These are phyloP conservation scores for Coemansia sp. DNA, from an alignment of 192 early-diverging fungal genomes.

Conservation along the genomic window DNA sequence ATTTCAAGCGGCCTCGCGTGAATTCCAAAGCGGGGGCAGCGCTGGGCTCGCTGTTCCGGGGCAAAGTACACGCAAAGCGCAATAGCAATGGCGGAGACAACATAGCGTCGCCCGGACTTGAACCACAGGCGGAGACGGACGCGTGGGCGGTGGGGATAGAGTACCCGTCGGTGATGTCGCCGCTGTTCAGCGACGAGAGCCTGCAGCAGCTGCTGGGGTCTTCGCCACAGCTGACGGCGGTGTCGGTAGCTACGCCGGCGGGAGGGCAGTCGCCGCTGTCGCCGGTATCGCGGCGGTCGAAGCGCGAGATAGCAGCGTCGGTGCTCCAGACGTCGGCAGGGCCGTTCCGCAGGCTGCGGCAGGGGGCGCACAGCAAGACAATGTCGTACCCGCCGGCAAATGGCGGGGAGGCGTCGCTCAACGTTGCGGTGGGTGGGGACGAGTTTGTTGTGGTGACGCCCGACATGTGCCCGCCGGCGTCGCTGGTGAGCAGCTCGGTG, in stretches of 20 bases:
- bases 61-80: conserved; percentile 34
- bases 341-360: conserved; percentile 45
- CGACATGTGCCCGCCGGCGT: conserved; percentile 50
- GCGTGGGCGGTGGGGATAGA: conserved; percentile 41
- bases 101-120: conserved; percentile 30
- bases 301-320: conserved; percentile 43
- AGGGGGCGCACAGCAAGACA: conserved; percentile 27
- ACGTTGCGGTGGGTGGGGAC: conserved; percentile 14
- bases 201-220: conserved; percentile 48
- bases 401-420: conserved; percentile 10
- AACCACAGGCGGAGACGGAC: conserved; percentile 15
- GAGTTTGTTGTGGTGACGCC: conserved; percentile 53
- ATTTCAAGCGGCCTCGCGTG: conserved; percentile 37
- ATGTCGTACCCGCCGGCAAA: conserved; percentile 45
- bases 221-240: conserved; percentile 22
- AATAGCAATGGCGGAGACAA: conserved; percentile 38
- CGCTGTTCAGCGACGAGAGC: conserved; percentile 48
- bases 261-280: conserved; percentile 22
- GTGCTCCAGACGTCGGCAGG: conserved; percentile 43
- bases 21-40: conserved; percentile 38
- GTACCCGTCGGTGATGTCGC: conserved; percentile 34
- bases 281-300: conserved; percentile 32
- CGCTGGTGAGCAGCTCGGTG: conserved; percentile 50
- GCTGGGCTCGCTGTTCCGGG: conserved; percentile 46
- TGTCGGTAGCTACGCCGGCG: neutral